phyloP scores from a whole-genome alignment of 768 basidiomycete species.

The Suillus cothurnatus region DNA sequence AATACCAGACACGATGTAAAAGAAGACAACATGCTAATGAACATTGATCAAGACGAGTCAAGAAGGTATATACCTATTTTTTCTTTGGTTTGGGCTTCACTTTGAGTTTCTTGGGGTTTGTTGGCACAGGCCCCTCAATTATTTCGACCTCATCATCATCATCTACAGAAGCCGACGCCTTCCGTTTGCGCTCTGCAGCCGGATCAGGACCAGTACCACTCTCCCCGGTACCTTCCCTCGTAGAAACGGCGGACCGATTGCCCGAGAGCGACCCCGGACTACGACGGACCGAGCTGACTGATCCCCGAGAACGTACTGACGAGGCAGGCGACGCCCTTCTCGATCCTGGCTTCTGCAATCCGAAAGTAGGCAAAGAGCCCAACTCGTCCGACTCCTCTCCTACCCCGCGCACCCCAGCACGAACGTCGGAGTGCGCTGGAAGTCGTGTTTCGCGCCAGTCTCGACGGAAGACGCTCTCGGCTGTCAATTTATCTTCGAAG shows the following conservation, averaged over 20 bases:
- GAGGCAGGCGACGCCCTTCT: slow-evolving; percentile 50
- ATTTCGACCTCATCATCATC: slow-evolving; percentile 62
- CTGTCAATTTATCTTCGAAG: slow-evolving; percentile 66
- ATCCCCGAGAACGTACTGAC: slow-evolving; percentile 46
- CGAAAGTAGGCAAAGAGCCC: slow-evolving; percentile 29
- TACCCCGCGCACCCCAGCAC: slow-evolving; percentile 15
- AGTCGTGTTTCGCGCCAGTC: slow-evolving; percentile 80
- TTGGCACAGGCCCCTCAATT: slow-evolving; percentile 45
- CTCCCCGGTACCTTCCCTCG: slow-evolving; percentile 41
- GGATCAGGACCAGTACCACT: slow-evolving; percentile 6
- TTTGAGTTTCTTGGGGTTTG: slow-evolving; percentile 36
- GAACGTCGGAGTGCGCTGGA: slow-evolving; percentile 19
- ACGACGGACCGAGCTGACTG: slow-evolving; percentile 38
- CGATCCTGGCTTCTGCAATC: slow-evolving; percentile 23
- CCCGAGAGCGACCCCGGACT: slow-evolving; percentile 50
- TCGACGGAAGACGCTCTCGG: slow-evolving; percentile 66
- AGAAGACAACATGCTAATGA: not conserved
- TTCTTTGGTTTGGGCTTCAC: slow-evolving; percentile 47
- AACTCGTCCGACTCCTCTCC: slow-evolving; percentile 34
- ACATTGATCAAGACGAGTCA: not conserved
- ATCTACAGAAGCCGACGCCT: slow-evolving; percentile 37
- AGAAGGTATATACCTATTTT: slow-evolving; percentile 24
- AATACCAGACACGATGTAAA: slow-evolving; percentile 1
- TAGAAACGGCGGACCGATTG: slow-evolving; percentile 47
- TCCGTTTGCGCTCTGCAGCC: slow-evolving; percentile 46